Conservation (phyloP, 129 eudicot genomes). For the Deinandra increscens region DNA sequence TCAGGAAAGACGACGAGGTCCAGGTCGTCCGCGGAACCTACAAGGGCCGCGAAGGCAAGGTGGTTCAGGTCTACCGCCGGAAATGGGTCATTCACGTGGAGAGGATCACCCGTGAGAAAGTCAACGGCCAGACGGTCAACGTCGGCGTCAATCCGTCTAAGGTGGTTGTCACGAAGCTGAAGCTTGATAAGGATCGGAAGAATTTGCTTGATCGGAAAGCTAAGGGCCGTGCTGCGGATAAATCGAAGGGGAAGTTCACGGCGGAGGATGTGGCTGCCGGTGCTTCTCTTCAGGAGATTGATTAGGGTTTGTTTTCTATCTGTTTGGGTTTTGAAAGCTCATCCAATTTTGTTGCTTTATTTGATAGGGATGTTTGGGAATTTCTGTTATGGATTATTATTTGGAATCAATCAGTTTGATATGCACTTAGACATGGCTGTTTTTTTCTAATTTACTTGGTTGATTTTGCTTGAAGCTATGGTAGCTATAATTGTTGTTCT, state of each 20-base stretch:
- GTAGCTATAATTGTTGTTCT: not conserved
- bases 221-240: slow-evolving; percentile 58
- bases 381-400: not conserved
- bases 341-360: slow-evolving; percentile 20
- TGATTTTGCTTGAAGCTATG: not conserved
- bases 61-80: slow-evolving; percentile 55
- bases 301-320: slow-evolving; percentile 22
- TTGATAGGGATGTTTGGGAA: slow-evolving; percentile 3
- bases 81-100: slow-evolving; percentile 72
- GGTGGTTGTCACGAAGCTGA: slow-evolving; percentile 57
- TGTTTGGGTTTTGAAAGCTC: not conserved
- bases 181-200: slow-evolving; percentile 65
- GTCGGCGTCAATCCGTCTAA: slow-evolving; percentile 64
- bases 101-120: slow-evolving; percentile 73
- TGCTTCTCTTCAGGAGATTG: slow-evolving; percentile 38
- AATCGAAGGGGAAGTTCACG: slow-evolving; percentile 64
- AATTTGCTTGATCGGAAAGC: slow-evolving; percentile 62
- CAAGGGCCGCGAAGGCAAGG: slow-evolving; percentile 68
- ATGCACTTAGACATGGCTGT: too few species aligned
- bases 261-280: slow-evolving; percentile 48
- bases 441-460: not conserved
- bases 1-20: slow-evolving; percentile 72
- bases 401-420: too few species aligned
- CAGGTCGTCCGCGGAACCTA: slow-evolving; percentile 70
- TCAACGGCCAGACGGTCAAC: slow-evolving; percentile 68